These are phyloP conservation scores for Fusarium poae DNA, from an alignment of 2,329 filamentous ascomycete species.

Conservation along the genomic window DNA sequence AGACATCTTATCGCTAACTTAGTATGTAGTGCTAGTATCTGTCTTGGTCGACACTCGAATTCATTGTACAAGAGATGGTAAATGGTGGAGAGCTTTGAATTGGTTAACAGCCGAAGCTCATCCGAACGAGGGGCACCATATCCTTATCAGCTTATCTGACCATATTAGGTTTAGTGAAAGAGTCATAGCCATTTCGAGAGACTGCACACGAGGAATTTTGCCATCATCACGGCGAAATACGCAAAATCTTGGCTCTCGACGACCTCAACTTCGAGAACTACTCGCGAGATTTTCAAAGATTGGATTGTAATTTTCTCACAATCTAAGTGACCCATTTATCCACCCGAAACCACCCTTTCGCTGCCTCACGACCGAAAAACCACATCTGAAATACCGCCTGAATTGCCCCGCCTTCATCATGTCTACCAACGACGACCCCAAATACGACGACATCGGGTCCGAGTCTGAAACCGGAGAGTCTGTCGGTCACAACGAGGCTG, in stretches of 20 bases:
- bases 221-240: constrained; percentile 55
- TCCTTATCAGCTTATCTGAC: constrained; percentile 57
- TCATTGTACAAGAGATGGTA: not conserved
- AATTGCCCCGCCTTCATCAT: constrained; percentile 59
- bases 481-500: constrained; percentile 68
- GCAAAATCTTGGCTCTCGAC: constrained; percentile 42
- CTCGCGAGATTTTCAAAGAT: constrained; percentile 28
- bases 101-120: constrained; percentile 45
- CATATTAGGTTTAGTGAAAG: constrained; percentile 55
- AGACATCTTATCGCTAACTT: no score
- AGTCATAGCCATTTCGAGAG: constrained; percentile 54
- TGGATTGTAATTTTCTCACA: constrained; percentile 42
- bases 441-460: constrained; percentile 80
- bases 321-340: constrained; percentile 29
- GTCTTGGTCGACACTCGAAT: not conserved
- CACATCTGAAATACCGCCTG: constrained; percentile 36
- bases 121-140: constrained; percentile 53
- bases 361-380: constrained; percentile 40
- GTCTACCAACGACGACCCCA: constrained; percentile 70
- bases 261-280: constrained; percentile 38
- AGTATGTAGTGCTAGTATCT: no score
- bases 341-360: constrained; percentile 25
- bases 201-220: constrained; percentile 61
- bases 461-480: constrained; percentile 77
- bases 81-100: not conserved